These are phyloP conservation scores for Pseudogymnoascus destructans DNA, from an alignment of 2,329 filamentous ascomycete species.

Conservation along the genomic window DNA sequence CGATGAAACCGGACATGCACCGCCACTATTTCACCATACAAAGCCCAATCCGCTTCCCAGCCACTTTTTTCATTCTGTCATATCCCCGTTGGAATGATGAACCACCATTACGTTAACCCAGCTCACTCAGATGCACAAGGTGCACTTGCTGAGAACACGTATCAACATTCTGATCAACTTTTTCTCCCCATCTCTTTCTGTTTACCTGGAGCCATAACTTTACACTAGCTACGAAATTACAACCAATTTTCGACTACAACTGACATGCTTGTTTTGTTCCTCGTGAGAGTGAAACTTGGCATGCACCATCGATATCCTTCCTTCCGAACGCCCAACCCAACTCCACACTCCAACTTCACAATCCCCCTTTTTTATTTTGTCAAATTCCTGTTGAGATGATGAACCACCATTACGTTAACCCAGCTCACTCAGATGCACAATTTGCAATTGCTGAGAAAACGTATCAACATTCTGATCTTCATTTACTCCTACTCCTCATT, in stretches of 20 bases:
- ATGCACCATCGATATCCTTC: neutral
- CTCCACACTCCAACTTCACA: neutral
- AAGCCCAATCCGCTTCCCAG: neutral
- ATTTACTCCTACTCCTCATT: neutral
- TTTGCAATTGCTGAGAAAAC: constrained; percentile 9
- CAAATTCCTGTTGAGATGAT: neutral
- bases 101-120: constrained; percentile 10
- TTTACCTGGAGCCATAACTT: neutral
- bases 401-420: constrained; percentile 10
- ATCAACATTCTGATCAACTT: constrained; percentile 8
- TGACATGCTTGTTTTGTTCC: neutral
- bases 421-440: constrained; percentile 10
- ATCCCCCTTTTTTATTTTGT: neutral
- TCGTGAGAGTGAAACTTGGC: neutral
- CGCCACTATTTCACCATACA: neutral
- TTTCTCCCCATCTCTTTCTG: neutral
- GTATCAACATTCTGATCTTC: constrained; percentile 9
- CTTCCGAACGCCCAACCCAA: neutral
- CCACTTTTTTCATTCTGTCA: neutral
- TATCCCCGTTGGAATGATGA: constrained; percentile 7
- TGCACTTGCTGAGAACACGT: constrained; percentile 9
- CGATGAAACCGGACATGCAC: neutral
- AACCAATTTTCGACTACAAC: neutral
- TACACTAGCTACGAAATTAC: neutral
- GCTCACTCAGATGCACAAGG: constrained; percentile 10